These are phyloP conservation scores for Penicillium corylophilum DNA, from an alignment of 2,329 filamentous ascomycete species.

Conservation along the genomic window DNA sequence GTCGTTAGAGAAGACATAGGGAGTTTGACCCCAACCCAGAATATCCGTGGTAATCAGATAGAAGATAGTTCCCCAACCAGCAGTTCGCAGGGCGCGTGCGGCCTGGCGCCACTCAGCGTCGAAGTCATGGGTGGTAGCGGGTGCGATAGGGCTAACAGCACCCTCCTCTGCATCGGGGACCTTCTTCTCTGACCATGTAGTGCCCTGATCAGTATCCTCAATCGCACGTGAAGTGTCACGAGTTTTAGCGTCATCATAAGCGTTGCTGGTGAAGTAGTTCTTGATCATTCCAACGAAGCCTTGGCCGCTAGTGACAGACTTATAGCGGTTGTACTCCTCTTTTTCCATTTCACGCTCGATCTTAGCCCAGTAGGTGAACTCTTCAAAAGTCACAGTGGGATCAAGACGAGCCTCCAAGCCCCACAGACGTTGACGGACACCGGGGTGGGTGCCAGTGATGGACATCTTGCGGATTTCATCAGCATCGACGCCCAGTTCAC, in stretches of 20 bases:
- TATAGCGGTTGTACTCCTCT: conserved; percentile 20
- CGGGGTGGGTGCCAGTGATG: background rate
- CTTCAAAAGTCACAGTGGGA: conserved; percentile 25
- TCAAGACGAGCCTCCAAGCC: conserved; percentile 25
- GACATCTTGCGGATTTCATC: conserved; percentile 3
- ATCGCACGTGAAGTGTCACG: conserved; percentile 2
- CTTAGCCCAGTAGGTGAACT: conserved; percentile 22
- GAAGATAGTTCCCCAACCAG: conserved; percentile 36
- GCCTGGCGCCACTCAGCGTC: conserved; percentile 2
- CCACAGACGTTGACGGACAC: conserved; percentile 19
- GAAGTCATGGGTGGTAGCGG: background rate
- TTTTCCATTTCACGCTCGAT: conserved; percentile 19
- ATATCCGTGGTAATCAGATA: conserved; percentile 45
- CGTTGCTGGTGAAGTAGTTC: conserved; percentile 18
- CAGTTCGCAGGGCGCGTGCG: conserved; percentile 26
- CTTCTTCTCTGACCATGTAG: conserved; percentile 5
- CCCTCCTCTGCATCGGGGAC: background rate
- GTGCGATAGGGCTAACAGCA: background rate
- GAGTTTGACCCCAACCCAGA: conserved; percentile 30
- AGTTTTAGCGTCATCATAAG: conserved; percentile 20
- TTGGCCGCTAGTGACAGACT: conserved; percentile 8
- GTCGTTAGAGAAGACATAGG: conserved; percentile 29
- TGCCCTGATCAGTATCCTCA: conserved; percentile 1
- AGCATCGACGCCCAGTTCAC: background rate
- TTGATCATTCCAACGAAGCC: conserved; percentile 19